Percentiles rank a stretch among this genome's conserved stretches.
phyloP scores from a whole-genome alignment of 2,329 filamentous ascomycete species.

The Chaetothyriales sp. region DNA sequence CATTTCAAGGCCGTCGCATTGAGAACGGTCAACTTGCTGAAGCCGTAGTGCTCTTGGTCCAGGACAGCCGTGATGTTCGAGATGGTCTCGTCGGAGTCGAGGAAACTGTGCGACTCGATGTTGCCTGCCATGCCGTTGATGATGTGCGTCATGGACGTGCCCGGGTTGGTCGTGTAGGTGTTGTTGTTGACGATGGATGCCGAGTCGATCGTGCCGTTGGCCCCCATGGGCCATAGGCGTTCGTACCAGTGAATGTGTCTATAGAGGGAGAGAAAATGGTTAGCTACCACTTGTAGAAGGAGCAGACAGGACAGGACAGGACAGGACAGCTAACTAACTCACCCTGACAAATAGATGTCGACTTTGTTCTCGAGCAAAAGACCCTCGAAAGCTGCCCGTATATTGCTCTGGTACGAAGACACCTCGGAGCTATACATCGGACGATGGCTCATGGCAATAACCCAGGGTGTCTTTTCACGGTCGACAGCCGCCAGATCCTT shows the following conservation, averaged over 20 bases:
- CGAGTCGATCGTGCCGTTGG: slow-evolving; percentile 30
- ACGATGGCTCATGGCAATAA: slow-evolving; percentile 37
- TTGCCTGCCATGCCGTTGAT: slow-evolving; percentile 43
- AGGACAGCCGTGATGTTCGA: slow-evolving; percentile 34
- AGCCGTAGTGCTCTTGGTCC: slow-evolving; percentile 35
- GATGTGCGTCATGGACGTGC: slow-evolving; percentile 37
- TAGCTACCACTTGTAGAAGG: too few relatives aligned
- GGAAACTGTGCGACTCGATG: slow-evolving; percentile 35
- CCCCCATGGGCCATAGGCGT: slow-evolving; percentile 27
- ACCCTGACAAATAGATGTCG: slow-evolving; percentile 33
- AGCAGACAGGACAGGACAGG: neutral
- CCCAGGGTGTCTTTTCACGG: slow-evolving; percentile 37
- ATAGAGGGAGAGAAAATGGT: slow-evolving; percentile 7
- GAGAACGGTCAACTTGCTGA: slow-evolving; percentile 34
- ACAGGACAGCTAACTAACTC: slow-evolving; percentile 15
- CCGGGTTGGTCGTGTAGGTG: slow-evolving; percentile 36
- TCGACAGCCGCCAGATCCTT: slow-evolving; percentile 34
- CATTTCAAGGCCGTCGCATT: slow-evolving; percentile 31
- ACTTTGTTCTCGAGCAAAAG: slow-evolving; percentile 34
- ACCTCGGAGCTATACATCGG: slow-evolving; percentile 36
- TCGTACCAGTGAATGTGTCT: slow-evolving; percentile 38
- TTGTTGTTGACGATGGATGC: slow-evolving; percentile 33
- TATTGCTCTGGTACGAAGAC: slow-evolving; percentile 31
- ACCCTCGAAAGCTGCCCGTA: slow-evolving; percentile 35
- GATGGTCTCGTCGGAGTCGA: slow-evolving; percentile 23